These are phyloP conservation scores for Sporothrix dimorphospora DNA, from an alignment of 2,329 filamentous ascomycete species.

Conservation along the genomic window DNA sequence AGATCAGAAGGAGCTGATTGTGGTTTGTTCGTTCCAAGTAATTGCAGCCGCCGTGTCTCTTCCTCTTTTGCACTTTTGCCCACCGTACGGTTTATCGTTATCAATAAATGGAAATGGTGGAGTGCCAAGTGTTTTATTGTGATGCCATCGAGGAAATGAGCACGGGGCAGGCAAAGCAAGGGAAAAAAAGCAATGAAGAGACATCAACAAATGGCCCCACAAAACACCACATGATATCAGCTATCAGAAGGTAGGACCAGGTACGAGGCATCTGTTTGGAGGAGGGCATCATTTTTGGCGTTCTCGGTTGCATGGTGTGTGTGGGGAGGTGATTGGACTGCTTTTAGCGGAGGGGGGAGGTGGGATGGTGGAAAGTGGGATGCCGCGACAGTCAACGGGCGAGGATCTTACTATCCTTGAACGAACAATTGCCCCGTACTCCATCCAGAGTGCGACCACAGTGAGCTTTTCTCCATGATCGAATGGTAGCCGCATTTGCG, in stretches of 20 bases:
- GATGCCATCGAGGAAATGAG: neutral
- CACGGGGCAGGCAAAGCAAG: neutral
- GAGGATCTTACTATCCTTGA: neutral
- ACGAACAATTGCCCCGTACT: neutral
- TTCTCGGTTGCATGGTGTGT: neutral
- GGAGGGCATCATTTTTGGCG: neutral
- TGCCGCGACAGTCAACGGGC: neutral
- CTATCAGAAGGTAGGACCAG: neutral
- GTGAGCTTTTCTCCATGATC: neutral
- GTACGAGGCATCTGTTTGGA: neutral
- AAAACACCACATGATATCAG: neutral
- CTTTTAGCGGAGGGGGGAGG: neutral
- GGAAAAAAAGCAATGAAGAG: neutral
- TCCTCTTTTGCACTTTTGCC: neutral
- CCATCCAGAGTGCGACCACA: conserved; percentile 5
- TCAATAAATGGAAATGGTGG: neutral
- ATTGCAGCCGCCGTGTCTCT: neutral
- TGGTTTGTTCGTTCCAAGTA: neutral
- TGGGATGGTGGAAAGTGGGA: neutral
- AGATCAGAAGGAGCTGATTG: neutral
- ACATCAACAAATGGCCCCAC: neutral
- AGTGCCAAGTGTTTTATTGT: neutral
- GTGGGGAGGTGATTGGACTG: neutral
- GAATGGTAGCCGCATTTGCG: neutral
- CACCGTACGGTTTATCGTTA: neutral